These are phyloP conservation scores for Coprinopsis marcescibilis DNA, from an alignment of 768 basidiomycete species.

Conservation along the genomic window DNA sequence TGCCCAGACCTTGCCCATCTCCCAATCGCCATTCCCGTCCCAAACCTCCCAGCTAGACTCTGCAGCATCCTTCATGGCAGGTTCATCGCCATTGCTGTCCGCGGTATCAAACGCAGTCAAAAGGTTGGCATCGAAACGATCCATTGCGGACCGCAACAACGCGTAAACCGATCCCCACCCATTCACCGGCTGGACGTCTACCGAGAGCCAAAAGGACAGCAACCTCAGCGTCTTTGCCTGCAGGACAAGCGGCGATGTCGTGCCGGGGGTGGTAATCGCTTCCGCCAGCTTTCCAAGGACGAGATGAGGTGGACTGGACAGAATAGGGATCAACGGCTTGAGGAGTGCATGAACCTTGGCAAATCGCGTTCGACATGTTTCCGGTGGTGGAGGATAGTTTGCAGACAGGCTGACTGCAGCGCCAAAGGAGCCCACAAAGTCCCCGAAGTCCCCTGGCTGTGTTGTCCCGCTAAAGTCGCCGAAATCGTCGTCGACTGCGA, in stretches of 20 bases:
- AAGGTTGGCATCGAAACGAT: constrained; percentile 82
- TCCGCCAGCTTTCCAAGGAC: constrained; percentile 55
- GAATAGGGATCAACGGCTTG: constrained; percentile 49
- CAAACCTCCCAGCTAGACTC: constrained; percentile 84
- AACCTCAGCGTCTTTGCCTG: constrained; percentile 69
- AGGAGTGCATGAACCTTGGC: constrained; percentile 62
- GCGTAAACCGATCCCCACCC: constrained; percentile 57
- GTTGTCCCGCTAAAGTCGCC: constrained; percentile 70
- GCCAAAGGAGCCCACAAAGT: constrained; percentile 25
- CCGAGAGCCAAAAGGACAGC: constrained; percentile 71
- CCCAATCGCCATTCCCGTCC: constrained; percentile 63
- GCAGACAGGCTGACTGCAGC: constrained; percentile 9
- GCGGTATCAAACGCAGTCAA: constrained; percentile 88
- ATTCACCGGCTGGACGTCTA: constrained; percentile 61
- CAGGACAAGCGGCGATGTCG: constrained; percentile 11
- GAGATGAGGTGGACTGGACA: constrained; percentile 60
- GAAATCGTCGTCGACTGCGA: constrained; percentile 78
- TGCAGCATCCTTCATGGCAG: constrained; percentile 75
- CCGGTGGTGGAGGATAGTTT: constrained; percentile 11
- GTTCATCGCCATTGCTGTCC: constrained; percentile 68
- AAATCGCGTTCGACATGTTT: constrained; percentile 50
- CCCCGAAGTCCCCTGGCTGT: constrained; percentile 36
- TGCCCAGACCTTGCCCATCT: constrained; percentile 91
- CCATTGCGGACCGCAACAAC: constrained; percentile 71
- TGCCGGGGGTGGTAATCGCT: constrained; percentile 37